These are phyloP conservation scores for Hyphopichia khmerensis DNA, from an alignment of 1,139 yeast genomes.

Conservation along the genomic window DNA sequence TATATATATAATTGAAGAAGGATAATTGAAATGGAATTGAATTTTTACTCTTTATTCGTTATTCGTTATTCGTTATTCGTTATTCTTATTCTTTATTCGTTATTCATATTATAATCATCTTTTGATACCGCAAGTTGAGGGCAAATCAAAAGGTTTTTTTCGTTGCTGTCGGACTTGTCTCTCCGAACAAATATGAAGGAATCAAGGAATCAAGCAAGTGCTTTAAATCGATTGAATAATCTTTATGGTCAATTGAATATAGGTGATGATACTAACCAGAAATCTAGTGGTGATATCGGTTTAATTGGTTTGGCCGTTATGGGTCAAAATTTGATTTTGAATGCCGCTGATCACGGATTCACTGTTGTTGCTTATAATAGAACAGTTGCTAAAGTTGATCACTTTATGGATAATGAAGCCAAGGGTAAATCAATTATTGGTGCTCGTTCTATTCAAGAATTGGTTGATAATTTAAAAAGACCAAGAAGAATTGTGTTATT, in stretches of 20 bases:
- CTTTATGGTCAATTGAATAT: conserved; percentile 5
- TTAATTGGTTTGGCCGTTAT: conserved; percentile 99
- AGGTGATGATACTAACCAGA: background rate
- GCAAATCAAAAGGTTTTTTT: too few species aligned
- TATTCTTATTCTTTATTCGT: too few species aligned
- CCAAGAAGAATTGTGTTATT: conserved; percentile 94
- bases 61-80: too few species aligned
- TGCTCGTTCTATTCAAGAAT: conserved; percentile 89
- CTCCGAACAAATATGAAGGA: background rate
- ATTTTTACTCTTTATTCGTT: too few species aligned
- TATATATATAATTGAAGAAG: too few species aligned
- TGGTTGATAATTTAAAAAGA: conserved; percentile 85
- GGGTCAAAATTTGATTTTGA: conserved; percentile 98
- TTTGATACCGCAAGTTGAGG: too few species aligned
- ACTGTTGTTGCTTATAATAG: conserved; percentile 98
- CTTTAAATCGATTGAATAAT: conserved; percentile 5
- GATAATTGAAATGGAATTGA: too few species aligned
- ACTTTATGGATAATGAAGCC: conserved; percentile 90
- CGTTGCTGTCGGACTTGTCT: conserved; percentile 2
- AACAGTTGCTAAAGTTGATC: conserved; percentile 93
- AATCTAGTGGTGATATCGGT: conserved; percentile 87
- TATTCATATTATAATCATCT: too few species aligned
- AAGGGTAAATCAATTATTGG: conserved; percentile 95
- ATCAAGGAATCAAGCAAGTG: background rate
- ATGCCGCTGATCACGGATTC: conserved; percentile 97